A percentile compares a stretch with the other conserved stretches of the same genome.
Evolutionary conservation across 176 grass and related monocot genomes (phyloP).

Genomic region (Metroxylon sagu): DNA sequence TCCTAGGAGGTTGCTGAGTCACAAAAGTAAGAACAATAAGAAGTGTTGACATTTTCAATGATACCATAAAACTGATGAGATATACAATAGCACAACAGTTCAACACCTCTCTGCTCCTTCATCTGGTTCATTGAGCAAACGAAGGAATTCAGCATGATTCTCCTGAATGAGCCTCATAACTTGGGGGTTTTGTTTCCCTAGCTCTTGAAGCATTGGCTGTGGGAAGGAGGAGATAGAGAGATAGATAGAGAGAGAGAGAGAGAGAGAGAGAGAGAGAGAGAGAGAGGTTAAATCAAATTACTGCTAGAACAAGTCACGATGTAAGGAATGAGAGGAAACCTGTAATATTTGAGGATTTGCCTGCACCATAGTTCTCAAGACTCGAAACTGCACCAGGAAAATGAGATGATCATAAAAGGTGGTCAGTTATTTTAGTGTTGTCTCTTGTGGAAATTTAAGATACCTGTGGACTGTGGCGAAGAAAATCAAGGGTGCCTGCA

Average conservation of each 20-base stretch:
- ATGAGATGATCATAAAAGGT: conserved; percentile 3
- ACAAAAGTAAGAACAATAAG: background rate
- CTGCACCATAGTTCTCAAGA: conserved; percentile 67
- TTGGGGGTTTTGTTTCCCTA: conserved; percentile 95
- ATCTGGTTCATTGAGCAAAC: conserved; percentile 70
- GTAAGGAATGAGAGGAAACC: conserved; percentile 33
- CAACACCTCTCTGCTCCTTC: conserved; percentile 43
- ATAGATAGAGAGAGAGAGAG: background rate
- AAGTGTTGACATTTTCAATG: background rate
- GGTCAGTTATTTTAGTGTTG: conserved; percentile 6
- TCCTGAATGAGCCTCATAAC: conserved; percentile 87
- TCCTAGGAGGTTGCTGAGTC: conserved; percentile 54
- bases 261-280: background rate
- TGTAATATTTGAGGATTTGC: conserved; percentile 89
- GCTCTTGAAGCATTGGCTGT: conserved; percentile 99
- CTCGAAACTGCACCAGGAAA: conserved; percentile 56
- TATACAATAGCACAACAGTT: conserved; percentile 2
- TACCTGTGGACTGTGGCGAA: conserved; percentile 80
- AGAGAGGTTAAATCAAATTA: background rate
- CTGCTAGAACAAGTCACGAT: background rate
- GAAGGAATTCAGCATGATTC: conserved; percentile 92
- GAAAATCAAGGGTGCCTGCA: conserved; percentile 52
- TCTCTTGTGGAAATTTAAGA: too few relatives aligned
- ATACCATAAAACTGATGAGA: background rate
- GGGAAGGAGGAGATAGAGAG: conserved; percentile 9